Evolutionary conservation across 352 stramenopile species (phyloP), one percentile per base, ranked within the genome.

Genomic region (Elongisporangium undulatum): DNA sequence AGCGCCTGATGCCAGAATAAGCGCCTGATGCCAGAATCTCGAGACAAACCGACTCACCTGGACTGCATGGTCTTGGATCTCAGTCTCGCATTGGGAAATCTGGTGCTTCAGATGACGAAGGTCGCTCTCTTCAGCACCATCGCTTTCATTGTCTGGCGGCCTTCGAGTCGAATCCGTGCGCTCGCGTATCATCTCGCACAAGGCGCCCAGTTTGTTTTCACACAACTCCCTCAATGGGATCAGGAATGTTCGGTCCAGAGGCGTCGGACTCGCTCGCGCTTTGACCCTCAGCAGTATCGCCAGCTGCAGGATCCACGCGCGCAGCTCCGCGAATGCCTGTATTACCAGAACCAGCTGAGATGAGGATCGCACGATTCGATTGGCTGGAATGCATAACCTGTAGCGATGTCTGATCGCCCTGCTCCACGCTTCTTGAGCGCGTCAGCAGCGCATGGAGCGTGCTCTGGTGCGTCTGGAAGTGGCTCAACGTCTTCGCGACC

Each of bases 161-260:
- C 41, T 15, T 49, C 54, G 21, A 17, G 60, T 12, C 12, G 50
- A 20, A 26, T 38, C 0, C 2, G 62, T 41, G 12, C 41, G 54
- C 26, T 75, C 49, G 24, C 63, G 38, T 17, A 77, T 48, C n/a
- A 64, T 41, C 16, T 26, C 21, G 48, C 68, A 69, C 13, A 77
- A 61, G 2, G 58, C 53, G 7, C 64, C 45, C 4, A 79, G 34
- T 19, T 55, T 56, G 48, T 19, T 22, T 19, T 49, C 21, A 10
- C 22, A 63, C 0, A 67, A 22, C 10, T 39, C 20, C 4, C 23
- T 17, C 13, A 70, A 58, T 38, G 55, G 59, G 6, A 17, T 20
- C 9, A 67, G 22, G 1, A 45, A 54, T 13, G 21, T 21, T 0
- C 16, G 22, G 19, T 55, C 49, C 15, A 65, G 39, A 17, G 41